Evolutionary conservation across 176 grass and related monocot species (phyloP).

Genomic region (Cenchrus fungigraminus): DNA sequence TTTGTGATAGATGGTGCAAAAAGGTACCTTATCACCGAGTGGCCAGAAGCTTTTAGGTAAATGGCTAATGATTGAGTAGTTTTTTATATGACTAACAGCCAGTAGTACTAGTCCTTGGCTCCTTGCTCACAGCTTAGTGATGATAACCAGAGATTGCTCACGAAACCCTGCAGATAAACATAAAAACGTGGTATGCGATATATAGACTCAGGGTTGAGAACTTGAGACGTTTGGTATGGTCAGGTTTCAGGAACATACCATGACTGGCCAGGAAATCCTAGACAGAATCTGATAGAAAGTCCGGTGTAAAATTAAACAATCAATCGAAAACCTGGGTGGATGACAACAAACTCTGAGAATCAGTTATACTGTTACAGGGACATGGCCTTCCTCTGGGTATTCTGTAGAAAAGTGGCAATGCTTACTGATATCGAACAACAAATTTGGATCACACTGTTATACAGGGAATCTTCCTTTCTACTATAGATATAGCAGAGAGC

Average conservation of each 20-base stretch:
- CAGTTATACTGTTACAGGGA: neutral
- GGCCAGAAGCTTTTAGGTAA: conserved; percentile 22
- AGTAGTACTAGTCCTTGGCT: conserved; percentile 22
- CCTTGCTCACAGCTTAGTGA: neutral
- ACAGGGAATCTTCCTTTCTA: neutral
- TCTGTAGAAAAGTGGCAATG: neutral
- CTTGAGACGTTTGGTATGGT: neutral
- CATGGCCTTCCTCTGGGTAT: too few species aligned
- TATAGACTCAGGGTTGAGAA: neutral
- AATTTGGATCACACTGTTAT: neutral
- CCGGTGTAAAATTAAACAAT: neutral
- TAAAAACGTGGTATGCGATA: neutral
- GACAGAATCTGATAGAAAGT: neutral
- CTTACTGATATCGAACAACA: conserved; percentile 2
- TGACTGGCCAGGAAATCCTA: neutral
- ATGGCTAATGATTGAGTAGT: conserved; percentile 30
- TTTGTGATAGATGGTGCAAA: conserved; percentile 16
- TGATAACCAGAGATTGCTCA: neutral
- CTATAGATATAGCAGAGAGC: neutral
- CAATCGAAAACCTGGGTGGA: neutral
- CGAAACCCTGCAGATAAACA: neutral
- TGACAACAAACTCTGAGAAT: conserved; percentile 2
- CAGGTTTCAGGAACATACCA: conserved; percentile 12
- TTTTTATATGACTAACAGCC: conserved; percentile 23
- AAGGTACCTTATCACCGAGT: conserved; percentile 18